A percentile compares a stretch with the other conserved stretches of the same genome.
phyloP scores from a whole-genome alignment of 805 yeast genomes.

The Gaillardinia entomophila region DNA sequence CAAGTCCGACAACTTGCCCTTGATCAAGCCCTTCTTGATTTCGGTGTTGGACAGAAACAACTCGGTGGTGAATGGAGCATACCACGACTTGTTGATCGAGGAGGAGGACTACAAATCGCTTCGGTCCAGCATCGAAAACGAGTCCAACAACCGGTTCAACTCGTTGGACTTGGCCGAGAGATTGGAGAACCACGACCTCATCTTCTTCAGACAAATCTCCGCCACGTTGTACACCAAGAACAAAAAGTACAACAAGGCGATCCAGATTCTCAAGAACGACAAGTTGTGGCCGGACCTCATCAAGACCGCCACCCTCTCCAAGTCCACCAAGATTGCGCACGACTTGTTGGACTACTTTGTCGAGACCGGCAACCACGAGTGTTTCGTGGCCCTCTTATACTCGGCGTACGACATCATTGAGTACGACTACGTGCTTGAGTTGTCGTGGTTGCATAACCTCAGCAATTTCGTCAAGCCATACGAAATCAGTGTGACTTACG shows the following conservation, averaged over 20 bases:
- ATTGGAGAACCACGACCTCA: constrained; percentile 83
- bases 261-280: constrained; percentile 83
- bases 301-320: constrained; percentile 82
- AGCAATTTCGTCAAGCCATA: constrained; percentile 88
- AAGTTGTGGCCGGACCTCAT: constrained; percentile 93
- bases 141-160: constrained; percentile 82
- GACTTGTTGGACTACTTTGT: constrained; percentile 88
- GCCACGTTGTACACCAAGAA: constrained; percentile 91
- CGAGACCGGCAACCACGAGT: constrained; percentile 94
- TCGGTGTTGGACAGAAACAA: constrained; percentile 88
- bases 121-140: constrained; percentile 72
- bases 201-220: constrained; percentile 94
- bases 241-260: constrained; percentile 88
- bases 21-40: constrained; percentile 91
- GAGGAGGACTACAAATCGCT: constrained; percentile 93
- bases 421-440: constrained; percentile 80
- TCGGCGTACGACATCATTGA: constrained; percentile 75
- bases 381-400: constrained; percentile 85
- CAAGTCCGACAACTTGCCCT: constrained; percentile 91
- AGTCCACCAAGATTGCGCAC: constrained; percentile 75
- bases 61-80: constrained; percentile 88
- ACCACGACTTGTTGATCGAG: constrained; percentile 91
- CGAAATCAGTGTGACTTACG: constrained; percentile 76
- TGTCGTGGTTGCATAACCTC: constrained; percentile 85
- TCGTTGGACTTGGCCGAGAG: constrained; percentile 88